Percentiles rank a stretch among this genome's conserved stretches.
Evolutionary conservation across 345 rosid species (phyloP).

Genomic region (Noccaea caerulescens): DNA sequence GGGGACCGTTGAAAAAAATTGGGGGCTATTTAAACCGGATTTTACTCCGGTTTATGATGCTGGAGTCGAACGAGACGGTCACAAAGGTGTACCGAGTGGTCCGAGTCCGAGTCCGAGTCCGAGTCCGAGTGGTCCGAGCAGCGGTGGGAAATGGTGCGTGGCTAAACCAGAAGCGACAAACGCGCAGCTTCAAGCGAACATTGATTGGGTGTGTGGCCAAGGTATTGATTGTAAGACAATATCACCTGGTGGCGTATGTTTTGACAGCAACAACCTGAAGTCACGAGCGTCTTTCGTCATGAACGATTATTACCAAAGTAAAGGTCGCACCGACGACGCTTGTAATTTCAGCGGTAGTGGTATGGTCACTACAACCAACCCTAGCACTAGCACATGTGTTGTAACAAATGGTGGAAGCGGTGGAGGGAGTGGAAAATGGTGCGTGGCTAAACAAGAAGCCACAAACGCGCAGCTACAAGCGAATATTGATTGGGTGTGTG

Average conservation of each 20-base stretch:
- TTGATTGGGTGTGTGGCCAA: constrained; percentile 74
- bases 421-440: too few relatives aligned
- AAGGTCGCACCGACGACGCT: constrained; percentile 51
- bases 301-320: constrained; percentile 75
- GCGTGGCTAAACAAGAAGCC: constrained; percentile 30
- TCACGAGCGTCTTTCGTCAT: constrained; percentile 76
- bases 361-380: constrained; percentile 59
- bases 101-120: too few relatives aligned
- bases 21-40: constrained; percentile 74
- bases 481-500: constrained; percentile 72
- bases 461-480: constrained; percentile 54
- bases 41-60: constrained; percentile 62
- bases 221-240: constrained; percentile 81
- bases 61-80: constrained; percentile 35
- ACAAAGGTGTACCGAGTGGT: too few relatives aligned
- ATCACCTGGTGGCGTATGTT: constrained; percentile 66
- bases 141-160: constrained; percentile 65
- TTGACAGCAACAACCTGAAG: constrained; percentile 52
- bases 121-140: neutral
- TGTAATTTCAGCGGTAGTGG: constrained; percentile 72
- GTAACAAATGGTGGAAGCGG: too few relatives aligned
- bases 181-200: constrained; percentile 55
- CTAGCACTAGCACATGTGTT: constrained; percentile 40
- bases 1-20: constrained; percentile 70
- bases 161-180: constrained; percentile 52